Conservation (phyloP, 768 basidiomycete genomes). For the Lactarius vividus region DNA sequence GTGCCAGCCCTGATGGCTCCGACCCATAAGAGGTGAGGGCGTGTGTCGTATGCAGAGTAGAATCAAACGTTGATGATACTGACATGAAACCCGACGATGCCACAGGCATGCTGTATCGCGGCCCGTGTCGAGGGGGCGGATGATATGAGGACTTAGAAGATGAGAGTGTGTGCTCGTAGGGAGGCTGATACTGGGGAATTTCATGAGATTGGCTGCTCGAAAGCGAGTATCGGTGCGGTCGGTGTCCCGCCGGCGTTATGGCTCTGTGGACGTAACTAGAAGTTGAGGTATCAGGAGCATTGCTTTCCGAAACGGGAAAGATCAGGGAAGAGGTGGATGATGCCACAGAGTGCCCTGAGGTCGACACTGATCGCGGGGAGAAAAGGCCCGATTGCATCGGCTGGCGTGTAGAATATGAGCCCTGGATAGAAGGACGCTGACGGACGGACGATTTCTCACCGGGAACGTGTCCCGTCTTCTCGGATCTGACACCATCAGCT, state of each 20-base stretch:
- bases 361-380: constrained; percentile 21
- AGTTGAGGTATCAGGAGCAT: constrained; percentile 32
- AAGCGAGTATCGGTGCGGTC: constrained; percentile 26
- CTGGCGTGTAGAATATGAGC: constrained; percentile 3
- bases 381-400: constrained; percentile 11
- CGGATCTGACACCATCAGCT: constrained; percentile 53
- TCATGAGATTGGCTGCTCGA: constrained; percentile 36
- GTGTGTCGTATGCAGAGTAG: constrained; percentile 7
- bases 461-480: constrained; percentile 56
- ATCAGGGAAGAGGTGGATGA: constrained; percentile 31
- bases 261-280: constrained; percentile 12
- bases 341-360: constrained; percentile 19
- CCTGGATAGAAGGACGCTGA: background rate
- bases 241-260: constrained; percentile 23
- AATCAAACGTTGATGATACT: constrained; percentile 36
- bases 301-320: constrained; percentile 38
- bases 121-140: constrained; percentile 43
- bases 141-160: constrained; percentile 37
- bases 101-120: constrained; percentile 65
- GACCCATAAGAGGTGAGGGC: constrained; percentile 23
- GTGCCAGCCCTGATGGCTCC: constrained; percentile 26
- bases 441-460: constrained; percentile 35
- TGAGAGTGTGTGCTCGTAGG: constrained; percentile 43
- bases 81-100: constrained; percentile 71
- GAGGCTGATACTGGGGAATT: constrained; percentile 42